Conservation (phyloP, 768 basidiomycete species). For the Trametopsis cervina region DNA sequence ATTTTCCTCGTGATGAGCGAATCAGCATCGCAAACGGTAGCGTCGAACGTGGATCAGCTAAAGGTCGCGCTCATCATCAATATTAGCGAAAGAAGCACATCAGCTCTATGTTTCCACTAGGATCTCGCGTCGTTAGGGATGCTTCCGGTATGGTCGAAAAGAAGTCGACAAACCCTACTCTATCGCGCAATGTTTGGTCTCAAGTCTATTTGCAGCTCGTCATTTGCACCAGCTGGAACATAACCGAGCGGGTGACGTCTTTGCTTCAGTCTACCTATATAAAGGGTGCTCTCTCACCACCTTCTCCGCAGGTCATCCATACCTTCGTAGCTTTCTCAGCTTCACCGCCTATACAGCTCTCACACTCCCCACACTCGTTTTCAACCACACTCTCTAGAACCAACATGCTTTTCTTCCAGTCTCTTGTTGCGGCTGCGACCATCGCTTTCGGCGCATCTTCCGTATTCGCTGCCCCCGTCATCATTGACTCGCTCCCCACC, state of each 20-base stretch:
- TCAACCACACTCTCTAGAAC: background rate
- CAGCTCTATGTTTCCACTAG: background rate
- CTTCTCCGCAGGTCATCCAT: conserved; percentile 6
- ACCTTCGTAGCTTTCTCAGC: conserved; percentile 10
- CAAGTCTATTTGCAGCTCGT: too few species aligned
- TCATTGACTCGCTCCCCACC: too few species aligned
- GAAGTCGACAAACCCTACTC: background rate
- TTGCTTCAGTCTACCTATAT: background rate
- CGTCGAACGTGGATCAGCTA: too few species aligned
- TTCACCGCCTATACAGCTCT: conserved; percentile 13
- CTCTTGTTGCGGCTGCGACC: conserved; percentile 17
- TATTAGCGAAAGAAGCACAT: background rate
- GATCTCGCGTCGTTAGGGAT: background rate
- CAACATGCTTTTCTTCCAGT: conserved; percentile 30
- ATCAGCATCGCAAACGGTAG: too few species aligned
- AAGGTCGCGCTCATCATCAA: too few species aligned
- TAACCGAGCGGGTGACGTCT: too few species aligned
- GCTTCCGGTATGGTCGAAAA: background rate
- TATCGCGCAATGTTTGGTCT: conserved; percentile 9
- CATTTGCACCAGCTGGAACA: too few species aligned
- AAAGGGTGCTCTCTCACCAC: conserved; percentile 2
- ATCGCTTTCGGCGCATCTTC: conserved; percentile 22
- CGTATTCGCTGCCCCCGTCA: conserved; percentile 3
- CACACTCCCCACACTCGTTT: conserved; percentile 22
- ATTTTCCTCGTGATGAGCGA: too few species aligned